Evolutionary conservation across 345 rosid species (phyloP).

Genomic region (Acer saccharum): DNA sequence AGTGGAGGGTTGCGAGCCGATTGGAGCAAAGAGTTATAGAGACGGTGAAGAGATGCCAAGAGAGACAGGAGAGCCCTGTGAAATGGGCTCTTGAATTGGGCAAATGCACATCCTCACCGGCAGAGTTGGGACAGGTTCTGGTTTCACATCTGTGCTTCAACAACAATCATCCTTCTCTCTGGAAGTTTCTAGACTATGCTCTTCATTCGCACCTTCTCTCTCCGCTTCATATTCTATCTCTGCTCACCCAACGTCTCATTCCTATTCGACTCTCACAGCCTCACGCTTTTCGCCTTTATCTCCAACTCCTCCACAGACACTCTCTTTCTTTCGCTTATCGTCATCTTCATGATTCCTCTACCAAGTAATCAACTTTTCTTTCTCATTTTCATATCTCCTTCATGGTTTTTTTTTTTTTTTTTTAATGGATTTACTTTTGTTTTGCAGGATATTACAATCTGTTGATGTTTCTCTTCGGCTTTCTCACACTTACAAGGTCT

Average conservation of each 20-base stretch:
- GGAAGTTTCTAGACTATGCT: slow-evolving; percentile 57
- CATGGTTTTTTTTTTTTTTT: not conserved
- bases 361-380: not conserved
- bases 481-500: slow-evolving; percentile 40
- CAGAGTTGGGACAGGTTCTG: slow-evolving; percentile 45
- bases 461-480: slow-evolving; percentile 49
- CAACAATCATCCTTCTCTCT: slow-evolving; percentile 44
- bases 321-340: slow-evolving; percentile 34
- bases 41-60: slow-evolving; percentile 27
- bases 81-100: slow-evolving; percentile 42
- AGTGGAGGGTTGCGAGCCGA: not conserved
- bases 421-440: not conserved
- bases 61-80: slow-evolving; percentile 27
- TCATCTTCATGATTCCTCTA: not conserved
- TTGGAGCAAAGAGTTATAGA: slow-evolving; percentile 22
- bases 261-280: slow-evolving; percentile 55
- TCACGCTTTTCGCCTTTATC: slow-evolving; percentile 54
- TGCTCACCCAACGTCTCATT: slow-evolving; percentile 51
- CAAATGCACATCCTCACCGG: slow-evolving; percentile 38
- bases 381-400: not conserved
- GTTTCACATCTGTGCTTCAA: slow-evolving; percentile 52
- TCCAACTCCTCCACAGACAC: slow-evolving; percentile 47
- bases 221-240: slow-evolving; percentile 53
- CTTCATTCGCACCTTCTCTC: slow-evolving; percentile 45
- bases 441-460: slow-evolving; percentile 55